Evolutionary conservation across 495 filamentous ascomycete species (phyloP).

Genomic region (Penicillium herquei): DNA sequence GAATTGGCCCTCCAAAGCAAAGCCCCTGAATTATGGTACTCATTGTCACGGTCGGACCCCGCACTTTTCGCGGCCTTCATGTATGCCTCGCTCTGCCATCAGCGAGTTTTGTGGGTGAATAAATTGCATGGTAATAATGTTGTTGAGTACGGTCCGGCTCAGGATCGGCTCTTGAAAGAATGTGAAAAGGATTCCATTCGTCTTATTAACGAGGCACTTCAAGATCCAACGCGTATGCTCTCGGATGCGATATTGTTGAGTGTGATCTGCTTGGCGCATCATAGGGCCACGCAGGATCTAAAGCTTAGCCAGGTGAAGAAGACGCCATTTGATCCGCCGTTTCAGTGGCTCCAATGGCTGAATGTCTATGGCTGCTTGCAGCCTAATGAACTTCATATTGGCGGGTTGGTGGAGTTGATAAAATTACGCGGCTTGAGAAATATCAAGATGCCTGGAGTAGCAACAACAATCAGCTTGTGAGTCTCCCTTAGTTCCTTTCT

Average conservation of each 20-base stretch:
- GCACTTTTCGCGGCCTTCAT: conserved; percentile 40
- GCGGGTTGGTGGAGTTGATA: conserved; percentile 36
- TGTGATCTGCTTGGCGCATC: conserved; percentile 44
- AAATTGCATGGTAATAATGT: conserved; percentile 17
- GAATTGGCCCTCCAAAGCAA: neutral
- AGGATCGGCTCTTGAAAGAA: conserved; percentile 29
- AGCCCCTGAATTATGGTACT: conserved; percentile 28
- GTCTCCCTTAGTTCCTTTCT: conserved; percentile 4
- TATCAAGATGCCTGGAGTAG: conserved; percentile 31
- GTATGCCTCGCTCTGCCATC: conserved; percentile 41
- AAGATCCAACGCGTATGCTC: conserved; percentile 28
- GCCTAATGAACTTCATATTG: conserved; percentile 38
- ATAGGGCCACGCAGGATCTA: conserved; percentile 16
- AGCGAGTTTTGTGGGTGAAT: conserved; percentile 37
- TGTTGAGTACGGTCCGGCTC: conserved; percentile 18
- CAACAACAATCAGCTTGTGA: conserved; percentile 38
- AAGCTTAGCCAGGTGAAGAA: neutral
- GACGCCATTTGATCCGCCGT: conserved; percentile 36
- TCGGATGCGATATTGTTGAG: conserved; percentile 39
- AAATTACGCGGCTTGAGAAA: conserved; percentile 33
- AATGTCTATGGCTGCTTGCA: conserved; percentile 40
- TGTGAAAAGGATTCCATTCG: conserved; percentile 40
- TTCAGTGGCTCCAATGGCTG: conserved; percentile 43
- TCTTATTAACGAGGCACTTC: conserved; percentile 35
- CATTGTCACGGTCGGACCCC: conserved; percentile 33